Evolutionary conservation across 169 alveolate genomes (phyloP), one percentile per base, ranked within the genome.

Genomic region (Eimeria zaria): DNA sequence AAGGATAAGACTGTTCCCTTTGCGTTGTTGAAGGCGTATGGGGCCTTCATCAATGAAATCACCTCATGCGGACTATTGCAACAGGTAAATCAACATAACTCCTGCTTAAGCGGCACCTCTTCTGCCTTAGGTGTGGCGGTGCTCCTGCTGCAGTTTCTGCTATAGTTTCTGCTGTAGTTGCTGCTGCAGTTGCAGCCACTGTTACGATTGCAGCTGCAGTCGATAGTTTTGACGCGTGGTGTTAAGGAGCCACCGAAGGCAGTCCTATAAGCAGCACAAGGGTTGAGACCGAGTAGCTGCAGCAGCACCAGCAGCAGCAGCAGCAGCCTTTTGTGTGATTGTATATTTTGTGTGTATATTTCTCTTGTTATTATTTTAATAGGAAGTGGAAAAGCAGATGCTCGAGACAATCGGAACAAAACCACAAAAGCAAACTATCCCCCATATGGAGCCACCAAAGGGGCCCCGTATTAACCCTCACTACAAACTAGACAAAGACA

Each of bases 391-490:
- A 27, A 73, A n/a, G 64, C 48, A 11, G 18, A 44, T 78, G 44
- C 7, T 27, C 46, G 89, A 51, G 55, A 24, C 64, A 7, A n/a
- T 41, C 9, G 64, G 67, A 27, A 16, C 89, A 18, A 36, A 36
- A 27, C 44, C 89, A 41, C 44, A 30, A 27, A 51, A 18, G 22
- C n/a, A n/a, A n/a, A 44, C 22, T n/a, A 41, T 78, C 33, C 51
- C 58, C 36, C 91, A 83, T 53, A 83, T 83, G 91, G 76, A 39
- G 7, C 71, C 91, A 30, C 91, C 91, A 0, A 48, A 53, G 53
- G 91, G 91, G 36, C 74, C 51, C 58, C 91, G 91, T 48, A 1
- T 18, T 0, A 83, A 83, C 91, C 91, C 91, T 33, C 51, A 83
- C 51, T 83, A 83, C 73, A 41, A 51, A 3, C 6, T 83, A 41